Base-by-base conservation (phyloP, 257 asterid genomes). In the Nicotiana knightiana region DNA sequence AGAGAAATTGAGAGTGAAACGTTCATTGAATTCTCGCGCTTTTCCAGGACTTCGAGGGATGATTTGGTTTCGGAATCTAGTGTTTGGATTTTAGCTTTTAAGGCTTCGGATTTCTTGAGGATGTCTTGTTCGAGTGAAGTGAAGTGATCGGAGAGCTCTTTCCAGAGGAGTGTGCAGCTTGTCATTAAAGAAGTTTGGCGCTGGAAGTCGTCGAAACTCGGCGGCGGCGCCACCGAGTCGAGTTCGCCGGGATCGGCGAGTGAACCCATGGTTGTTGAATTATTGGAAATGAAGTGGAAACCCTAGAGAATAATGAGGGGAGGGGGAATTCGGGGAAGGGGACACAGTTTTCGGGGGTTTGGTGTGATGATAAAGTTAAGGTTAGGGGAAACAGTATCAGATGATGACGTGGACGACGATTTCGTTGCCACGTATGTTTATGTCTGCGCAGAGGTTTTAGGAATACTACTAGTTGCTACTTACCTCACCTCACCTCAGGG, bases 151-250 rank as follows among this genome's bases (percentile, higher is more conserved):
- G 99, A 93, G 81, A 96, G 95, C 33, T 96, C 99, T 67, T 94
- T 96, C 99, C 99, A 96, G 59, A 96, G 97, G 26, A 96, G 97
- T 3, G 99, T 96, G 85, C 99, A 96, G 90, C 97, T 93, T 10
- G 99, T 96, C 99, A 96, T 96, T 53, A 94, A 89, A 46, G 99
- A 96, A 24, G 99, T 88, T 87, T 96, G 99, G 77, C 98, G 91
- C 91, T 94, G 98, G 82, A 96, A 96, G 63, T 96, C 98, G 81
- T 96, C 99, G 88, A 94, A 93, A 82, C 97, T 92, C 91, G 97
- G 93, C 82, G 86, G 84, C 77, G 92, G 88, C 82, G 85, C 81
- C 9, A 87, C 59, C 18, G 85, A 89, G 84, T 88, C 81, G 77
- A 89, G 81, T 87, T 89, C 99, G 92, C 97, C 95, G 66, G 98